These are phyloP conservation scores for Fusarium falciforme DNA, from an alignment of 2,329 filamentous ascomycete genomes.

Conservation along the genomic window DNA sequence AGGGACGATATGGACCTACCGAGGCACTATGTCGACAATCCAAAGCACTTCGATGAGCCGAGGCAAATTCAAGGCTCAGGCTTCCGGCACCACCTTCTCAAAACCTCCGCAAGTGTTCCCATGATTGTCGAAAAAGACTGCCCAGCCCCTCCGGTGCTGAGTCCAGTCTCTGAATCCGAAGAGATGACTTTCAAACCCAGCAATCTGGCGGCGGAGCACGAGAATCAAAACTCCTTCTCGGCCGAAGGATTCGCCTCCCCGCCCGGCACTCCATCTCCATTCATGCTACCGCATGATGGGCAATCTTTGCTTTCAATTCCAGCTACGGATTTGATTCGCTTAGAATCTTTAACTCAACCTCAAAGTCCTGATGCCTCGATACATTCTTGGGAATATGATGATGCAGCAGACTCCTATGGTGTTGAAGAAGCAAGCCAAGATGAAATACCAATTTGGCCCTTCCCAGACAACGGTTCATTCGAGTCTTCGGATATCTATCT, in stretches of 20 bases:
- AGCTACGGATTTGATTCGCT: background rate
- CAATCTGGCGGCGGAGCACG: slow-evolving; percentile 1
- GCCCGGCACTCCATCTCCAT: background rate
- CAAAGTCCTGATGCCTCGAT: background rate
- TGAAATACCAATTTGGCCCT: background rate
- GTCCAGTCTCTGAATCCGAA: background rate
- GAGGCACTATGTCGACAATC: slow-evolving; percentile 18
- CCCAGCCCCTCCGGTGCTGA: slow-evolving; percentile 34
- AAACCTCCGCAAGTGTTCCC: slow-evolving; percentile 31
- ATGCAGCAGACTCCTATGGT: background rate
- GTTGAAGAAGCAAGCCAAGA: background rate
- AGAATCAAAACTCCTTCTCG: slow-evolving; percentile 6
- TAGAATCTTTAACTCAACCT: background rate
- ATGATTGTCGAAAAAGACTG: slow-evolving; percentile 35
- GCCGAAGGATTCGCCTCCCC: background rate
- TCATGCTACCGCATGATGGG: background rate
- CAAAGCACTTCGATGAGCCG: background rate
- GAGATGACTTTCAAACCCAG: background rate
- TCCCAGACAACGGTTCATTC: background rate
- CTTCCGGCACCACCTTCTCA: slow-evolving; percentile 40
- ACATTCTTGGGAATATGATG: background rate
- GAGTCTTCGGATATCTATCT: slow-evolving; percentile 15
- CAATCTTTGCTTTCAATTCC: background rate
- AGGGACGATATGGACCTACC: slow-evolving; percentile 35
- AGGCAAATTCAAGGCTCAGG: slow-evolving; percentile 11